Conservation (phyloP, 2,329 filamentous ascomycete genomes). For the Penicillium aurantiogriseum region DNA sequence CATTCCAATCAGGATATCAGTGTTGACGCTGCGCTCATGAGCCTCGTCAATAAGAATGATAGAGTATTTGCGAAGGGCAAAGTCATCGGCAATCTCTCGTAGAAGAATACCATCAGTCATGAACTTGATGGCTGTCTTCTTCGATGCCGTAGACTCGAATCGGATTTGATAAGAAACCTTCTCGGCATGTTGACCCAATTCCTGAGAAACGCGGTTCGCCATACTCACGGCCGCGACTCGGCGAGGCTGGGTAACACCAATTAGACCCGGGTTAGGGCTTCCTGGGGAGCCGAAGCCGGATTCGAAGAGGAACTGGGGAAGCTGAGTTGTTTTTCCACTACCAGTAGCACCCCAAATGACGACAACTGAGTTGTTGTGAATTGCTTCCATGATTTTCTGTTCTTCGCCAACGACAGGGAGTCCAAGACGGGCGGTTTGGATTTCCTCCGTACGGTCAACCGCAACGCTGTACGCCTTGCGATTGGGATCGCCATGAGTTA, state of each 20-base stretch:
- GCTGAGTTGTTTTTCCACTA: slow-evolving; percentile 95
- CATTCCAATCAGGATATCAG: slow-evolving; percentile 97
- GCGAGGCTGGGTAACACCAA: slow-evolving; percentile 91
- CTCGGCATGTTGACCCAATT: slow-evolving; percentile 73
- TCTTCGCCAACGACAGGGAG: slow-evolving; percentile 92
- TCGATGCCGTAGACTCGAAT: slow-evolving; percentile 79
- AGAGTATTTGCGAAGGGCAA: slow-evolving; percentile 84
- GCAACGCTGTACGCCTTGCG: slow-evolving; percentile 75
- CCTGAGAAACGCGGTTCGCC: slow-evolving; percentile 84
- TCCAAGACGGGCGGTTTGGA: slow-evolving; percentile 74
- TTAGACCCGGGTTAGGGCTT: slow-evolving; percentile 83
- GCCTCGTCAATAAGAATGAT: slow-evolving; percentile 94
- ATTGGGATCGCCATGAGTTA: slow-evolving; percentile 44
- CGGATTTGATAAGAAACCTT: slow-evolving; percentile 90
- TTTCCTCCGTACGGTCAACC: slow-evolving; percentile 66
- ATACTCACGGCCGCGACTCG: slow-evolving; percentile 96
- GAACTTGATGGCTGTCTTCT: slow-evolving; percentile 90
- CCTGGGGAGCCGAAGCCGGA: slow-evolving; percentile 79
- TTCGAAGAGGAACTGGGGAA: slow-evolving; percentile 95
- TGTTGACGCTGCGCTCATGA: slow-evolving; percentile 95
- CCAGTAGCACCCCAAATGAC: slow-evolving; percentile 94
- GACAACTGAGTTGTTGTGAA: slow-evolving; percentile 85
- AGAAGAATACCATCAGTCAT: slow-evolving; percentile 98
- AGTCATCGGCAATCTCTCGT: slow-evolving; percentile 85
- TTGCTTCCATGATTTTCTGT: slow-evolving; percentile 96